phyloP scores from a whole-genome alignment of 352 stramenopile genomes.

The Pythium insidiosum region DNA sequence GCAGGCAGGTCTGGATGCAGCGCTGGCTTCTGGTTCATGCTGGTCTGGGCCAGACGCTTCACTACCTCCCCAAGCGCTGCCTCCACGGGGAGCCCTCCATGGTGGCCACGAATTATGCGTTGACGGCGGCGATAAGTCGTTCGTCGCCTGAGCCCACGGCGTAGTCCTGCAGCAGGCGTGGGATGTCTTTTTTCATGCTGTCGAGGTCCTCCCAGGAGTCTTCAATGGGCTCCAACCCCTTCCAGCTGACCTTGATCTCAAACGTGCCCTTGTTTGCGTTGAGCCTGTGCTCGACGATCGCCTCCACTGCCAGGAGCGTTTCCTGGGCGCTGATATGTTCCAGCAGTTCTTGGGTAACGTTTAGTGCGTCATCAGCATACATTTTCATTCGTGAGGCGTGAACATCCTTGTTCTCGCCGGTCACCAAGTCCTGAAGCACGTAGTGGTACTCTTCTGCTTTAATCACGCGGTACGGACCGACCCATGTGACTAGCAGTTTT shows the following conservation, averaged over 20 bases:
- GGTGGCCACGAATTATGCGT: too few species aligned
- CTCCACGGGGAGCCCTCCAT: too few species aligned
- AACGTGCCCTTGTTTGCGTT: background rate
- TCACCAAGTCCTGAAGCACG: slow-evolving; percentile 12
- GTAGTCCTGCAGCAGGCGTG: background rate
- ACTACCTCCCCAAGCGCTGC: too few species aligned
- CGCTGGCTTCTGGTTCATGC: too few species aligned
- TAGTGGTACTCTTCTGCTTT: slow-evolving; percentile 15
- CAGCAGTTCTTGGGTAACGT: slow-evolving; percentile 18
- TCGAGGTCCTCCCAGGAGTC: slow-evolving; percentile 3
- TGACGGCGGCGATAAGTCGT: too few species aligned
- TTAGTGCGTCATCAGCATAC: slow-evolving; percentile 15
- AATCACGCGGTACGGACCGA: slow-evolving; percentile 17
- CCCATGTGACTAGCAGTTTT: slow-evolving; percentile 25
- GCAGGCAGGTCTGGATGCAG: too few species aligned
- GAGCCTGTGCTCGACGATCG: background rate
- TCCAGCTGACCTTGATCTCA: slow-evolving; percentile 2
- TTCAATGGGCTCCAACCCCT: slow-evolving; percentile 6
- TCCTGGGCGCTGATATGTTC: slow-evolving; percentile 16
- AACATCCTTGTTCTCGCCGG: slow-evolving; percentile 13
- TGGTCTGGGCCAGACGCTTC: too few species aligned
- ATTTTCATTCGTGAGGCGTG: slow-evolving; percentile 22
- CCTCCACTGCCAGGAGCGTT: slow-evolving; percentile 6
- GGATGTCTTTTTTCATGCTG: background rate
- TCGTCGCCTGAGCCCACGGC: too few species aligned